phyloP scores from a whole-genome alignment of 2,329 filamentous ascomycete genomes.

The Fusarium sp. region DNA sequence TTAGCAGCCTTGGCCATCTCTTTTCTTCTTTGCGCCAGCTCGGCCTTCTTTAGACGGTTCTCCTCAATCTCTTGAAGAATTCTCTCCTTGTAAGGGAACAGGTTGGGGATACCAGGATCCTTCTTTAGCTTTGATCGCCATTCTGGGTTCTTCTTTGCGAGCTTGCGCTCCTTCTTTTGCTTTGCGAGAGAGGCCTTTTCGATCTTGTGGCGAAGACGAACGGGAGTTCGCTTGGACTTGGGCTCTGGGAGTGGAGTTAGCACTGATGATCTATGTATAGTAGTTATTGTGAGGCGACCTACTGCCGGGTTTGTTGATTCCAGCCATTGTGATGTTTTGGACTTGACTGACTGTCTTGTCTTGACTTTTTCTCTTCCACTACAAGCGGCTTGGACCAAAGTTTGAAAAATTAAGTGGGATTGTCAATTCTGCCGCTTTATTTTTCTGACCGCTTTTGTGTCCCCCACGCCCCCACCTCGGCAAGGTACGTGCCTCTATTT shows the following conservation, averaged over 20 bases:
- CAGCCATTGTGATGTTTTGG: conserved; percentile 60
- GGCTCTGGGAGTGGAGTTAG: conserved; percentile 72
- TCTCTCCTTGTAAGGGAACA: conserved; percentile 98
- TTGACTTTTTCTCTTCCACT: conserved; percentile 24
- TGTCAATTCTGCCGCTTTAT: conserved; percentile 53
- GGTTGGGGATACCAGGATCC: conserved; percentile 95
- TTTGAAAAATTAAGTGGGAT: conserved; percentile 57
- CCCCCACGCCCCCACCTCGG: conserved; percentile 22
- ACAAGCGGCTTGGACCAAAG: conserved; percentile 29
- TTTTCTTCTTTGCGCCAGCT: conserved; percentile 78
- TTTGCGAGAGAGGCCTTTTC: conserved; percentile 92
- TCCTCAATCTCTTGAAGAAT: conserved; percentile 96
- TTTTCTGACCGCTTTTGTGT: conserved; percentile 51
- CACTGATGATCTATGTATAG: background rate
- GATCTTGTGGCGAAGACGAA: conserved; percentile 94
- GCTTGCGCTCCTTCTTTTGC: conserved; percentile 89
- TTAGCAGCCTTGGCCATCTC: conserved; percentile 78
- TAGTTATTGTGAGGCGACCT: conserved; percentile 39
- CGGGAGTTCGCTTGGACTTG: conserved; percentile 91
- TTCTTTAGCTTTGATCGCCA: conserved; percentile 97
- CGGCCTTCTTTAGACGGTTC: conserved; percentile 81
- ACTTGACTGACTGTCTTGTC: conserved; percentile 25
- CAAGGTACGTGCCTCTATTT: conserved; percentile 30
- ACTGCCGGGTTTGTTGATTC: conserved; percentile 69
- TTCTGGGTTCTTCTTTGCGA: conserved; percentile 96